Conservation (phyloP, 2,329 filamentous ascomycete genomes). For the Alternaria burnsii region DNA sequence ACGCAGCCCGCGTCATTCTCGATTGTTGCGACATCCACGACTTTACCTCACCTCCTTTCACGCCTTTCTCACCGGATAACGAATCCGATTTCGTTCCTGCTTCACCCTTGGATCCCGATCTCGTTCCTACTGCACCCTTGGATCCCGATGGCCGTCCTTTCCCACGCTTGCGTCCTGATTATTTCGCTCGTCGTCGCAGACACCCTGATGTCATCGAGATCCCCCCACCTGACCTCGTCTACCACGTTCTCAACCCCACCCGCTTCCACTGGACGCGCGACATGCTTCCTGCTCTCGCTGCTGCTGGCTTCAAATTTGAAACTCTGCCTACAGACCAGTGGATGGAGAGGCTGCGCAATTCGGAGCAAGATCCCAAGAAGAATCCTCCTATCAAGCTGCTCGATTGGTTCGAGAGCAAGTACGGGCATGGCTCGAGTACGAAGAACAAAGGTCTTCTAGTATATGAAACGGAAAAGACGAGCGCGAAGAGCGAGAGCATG, state of each 20-base stretch:
- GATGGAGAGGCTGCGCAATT: constrained; percentile 35
- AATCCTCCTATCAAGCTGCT: constrained; percentile 44
- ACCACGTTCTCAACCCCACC: constrained; percentile 62
- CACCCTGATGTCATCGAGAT: neutral
- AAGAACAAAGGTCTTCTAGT: constrained; percentile 22
- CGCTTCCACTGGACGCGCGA: constrained; percentile 63
- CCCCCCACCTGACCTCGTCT: constrained; percentile 48
- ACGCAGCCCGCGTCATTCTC: constrained; percentile 50
- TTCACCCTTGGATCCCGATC: neutral
- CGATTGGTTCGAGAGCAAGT: constrained; percentile 42
- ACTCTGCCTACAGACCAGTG: constrained; percentile 31
- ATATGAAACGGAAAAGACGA: constrained; percentile 26
- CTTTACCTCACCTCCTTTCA: no score
- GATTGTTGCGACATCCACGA: constrained; percentile 7
- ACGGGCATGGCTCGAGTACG: constrained; percentile 18
- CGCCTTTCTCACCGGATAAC: no score
- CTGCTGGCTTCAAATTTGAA: constrained; percentile 51
- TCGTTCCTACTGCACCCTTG: neutral
- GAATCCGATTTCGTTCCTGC: no score
- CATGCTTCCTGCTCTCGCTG: constrained; percentile 60
- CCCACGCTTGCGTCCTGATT: no score
- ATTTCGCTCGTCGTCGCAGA: neutral
- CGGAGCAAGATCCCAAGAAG: constrained; percentile 29
- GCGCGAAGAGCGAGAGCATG: constrained; percentile 23
- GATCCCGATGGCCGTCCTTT: no score